Evolutionary conservation across 805 yeast genomes (phyloP), one percentile per base, ranked within the genome.

Genomic region (Teunomyces barrocoloradensis): DNA sequence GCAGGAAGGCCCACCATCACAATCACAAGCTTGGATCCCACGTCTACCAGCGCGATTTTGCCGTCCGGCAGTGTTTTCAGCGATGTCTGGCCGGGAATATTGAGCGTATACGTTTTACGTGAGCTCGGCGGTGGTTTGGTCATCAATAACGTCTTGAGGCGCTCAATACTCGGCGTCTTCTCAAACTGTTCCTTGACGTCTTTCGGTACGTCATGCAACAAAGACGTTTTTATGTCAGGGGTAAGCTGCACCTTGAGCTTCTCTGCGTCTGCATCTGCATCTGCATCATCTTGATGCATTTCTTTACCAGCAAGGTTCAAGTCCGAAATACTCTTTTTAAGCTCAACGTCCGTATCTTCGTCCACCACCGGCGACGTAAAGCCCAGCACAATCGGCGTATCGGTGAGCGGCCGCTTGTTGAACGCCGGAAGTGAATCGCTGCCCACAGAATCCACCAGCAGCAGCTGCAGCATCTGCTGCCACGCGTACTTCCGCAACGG

Each of bases 1-100:
- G 97, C 97, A 0, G 98, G 98, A 29, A 86, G 68, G 0, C 99
- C 99, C 12, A 92, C 97, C 98, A 92, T 92, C 15, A 94, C 95
- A 49, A 92, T 89, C 12, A 92, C 96, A 45, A 92, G 75, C 60
- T 89, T 87, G 11, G 90, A 81, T 1, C 89, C 92, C 4, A 87
- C 83, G 59, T 89, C 97, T 54, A 57, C 75, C 20, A 78, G 72
- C 1, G 82, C 81, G 29, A 81, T 80, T 28, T 73, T 71, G 3
- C 89, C 89, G 61, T 88, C 92, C 0, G 96, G 94, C 0, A 90
- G 81, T 2, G 80, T 79, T 51, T 87, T 82, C 1, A 91, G 84
- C 42, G 86, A 79, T 0, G 97, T 90, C 51, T 89, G 85, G 1
- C 97, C 97, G 0, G 97, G 97, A 5, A 92, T 87, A 61, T 90